These are phyloP conservation scores for Yarrowia osloensis DNA, from an alignment of 805 yeast genomes.

Conservation along the genomic window DNA sequence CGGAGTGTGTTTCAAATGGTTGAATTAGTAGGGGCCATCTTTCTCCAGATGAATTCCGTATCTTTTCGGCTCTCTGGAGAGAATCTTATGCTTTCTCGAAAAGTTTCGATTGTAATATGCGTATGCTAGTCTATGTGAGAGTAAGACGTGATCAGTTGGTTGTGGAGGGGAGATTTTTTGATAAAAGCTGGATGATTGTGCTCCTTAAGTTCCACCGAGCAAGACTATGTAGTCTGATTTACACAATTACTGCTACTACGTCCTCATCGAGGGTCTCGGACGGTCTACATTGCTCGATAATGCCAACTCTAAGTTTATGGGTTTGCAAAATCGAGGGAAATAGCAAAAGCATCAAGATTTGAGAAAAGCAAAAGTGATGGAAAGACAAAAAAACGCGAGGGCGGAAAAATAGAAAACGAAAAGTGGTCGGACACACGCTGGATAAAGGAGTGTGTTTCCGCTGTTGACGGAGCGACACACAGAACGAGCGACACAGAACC, in stretches of 20 bases:
- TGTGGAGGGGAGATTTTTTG: not conserved
- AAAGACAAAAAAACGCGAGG: not conserved
- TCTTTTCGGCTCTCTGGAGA: not conserved
- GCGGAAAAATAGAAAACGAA: conserved; percentile 15
- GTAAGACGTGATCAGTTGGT: not conserved
- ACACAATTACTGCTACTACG: not conserved
- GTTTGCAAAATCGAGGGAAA: conserved; percentile 17
- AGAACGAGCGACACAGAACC: not conserved
- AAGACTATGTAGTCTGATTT: not conserved
- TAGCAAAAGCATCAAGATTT: conserved; percentile 3
- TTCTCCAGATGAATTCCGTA: not conserved
- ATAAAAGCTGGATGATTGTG: not conserved
- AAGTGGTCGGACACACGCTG: not conserved
- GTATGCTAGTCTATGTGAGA: not conserved
- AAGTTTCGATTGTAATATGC: not conserved
- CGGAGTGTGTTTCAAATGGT: not conserved
- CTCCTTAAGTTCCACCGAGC: not conserved
- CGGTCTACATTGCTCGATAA: conserved; percentile 9
- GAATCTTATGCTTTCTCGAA: not conserved
- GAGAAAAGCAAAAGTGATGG: not conserved
- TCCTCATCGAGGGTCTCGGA: not conserved
- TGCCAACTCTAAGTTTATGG: not conserved
- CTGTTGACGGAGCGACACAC: not conserved
- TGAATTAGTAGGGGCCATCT: not conserved
- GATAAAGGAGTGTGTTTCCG: conserved; percentile 9